Evolutionary conservation across 208 protist species (phyloP), one percentile per base, ranked within the genome.

Genomic region (Acanthamoeba royreba): DNA sequence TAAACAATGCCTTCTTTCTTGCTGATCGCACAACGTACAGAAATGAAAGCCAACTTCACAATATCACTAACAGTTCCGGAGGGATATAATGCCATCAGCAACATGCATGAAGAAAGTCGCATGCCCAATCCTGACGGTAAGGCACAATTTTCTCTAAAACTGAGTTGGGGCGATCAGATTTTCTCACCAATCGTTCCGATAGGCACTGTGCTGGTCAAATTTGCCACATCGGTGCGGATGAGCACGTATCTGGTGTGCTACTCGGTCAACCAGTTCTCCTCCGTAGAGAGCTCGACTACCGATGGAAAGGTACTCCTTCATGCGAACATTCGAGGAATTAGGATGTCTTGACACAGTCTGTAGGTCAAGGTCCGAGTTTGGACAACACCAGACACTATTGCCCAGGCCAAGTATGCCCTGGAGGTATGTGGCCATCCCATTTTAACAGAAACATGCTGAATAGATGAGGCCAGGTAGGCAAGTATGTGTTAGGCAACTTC

Each of bases 161-260:
- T n/a, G n/a, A n/a, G n/a, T n/a, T n/a, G n/a, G n/a, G n/a, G n/a
- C n/a, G n/a, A n/a, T n/a, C 33, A 31, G 22, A 11, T 45, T 38
- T 8, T 3, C 66, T 46, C 35, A 25, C 52, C 52, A 13, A 58
- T 13, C 52, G 2, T 25, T 55, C 49, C 49, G 49, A n/a, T 4
- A 77, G 66, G 35, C 66, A 43, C 25, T 31, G 28, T 77, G 4
- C 19, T n/a, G 35, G 95, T 98, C 49, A 35, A 85, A 83, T 99
- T 99, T 94, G 93, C 96, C 3, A 95, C 95, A 1, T 97, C 98
- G 1, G 98, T 98, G 8, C 92, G 88, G 19, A 99, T 99, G 98
- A 98, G 97, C 25, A 99, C 98, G 3, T 99, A 99, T 94, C 96
- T 99, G 0, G 91, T 99, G 66, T 98, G 98, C n/a, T 98, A 98